phyloP scores from a whole-genome alignment of 306 rosid species.

The Dalbergia oliveri region DNA sequence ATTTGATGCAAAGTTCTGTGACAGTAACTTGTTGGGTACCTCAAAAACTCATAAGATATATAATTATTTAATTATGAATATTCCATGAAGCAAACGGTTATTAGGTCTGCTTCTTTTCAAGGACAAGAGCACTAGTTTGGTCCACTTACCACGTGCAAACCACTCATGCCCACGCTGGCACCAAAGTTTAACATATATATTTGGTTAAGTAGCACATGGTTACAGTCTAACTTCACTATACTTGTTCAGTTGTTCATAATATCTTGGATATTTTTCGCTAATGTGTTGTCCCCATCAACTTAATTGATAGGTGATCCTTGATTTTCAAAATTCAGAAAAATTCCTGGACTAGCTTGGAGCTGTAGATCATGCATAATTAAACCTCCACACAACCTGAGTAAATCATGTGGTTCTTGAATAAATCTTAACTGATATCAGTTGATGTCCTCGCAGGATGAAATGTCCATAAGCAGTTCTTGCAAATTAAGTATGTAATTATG shows the following conservation, averaged over 20 bases:
- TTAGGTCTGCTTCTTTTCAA: constrained; percentile 9
- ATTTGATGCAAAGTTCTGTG: background rate
- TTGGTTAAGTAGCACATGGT: constrained; percentile 26
- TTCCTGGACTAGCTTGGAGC: no score
- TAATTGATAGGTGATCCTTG: background rate
- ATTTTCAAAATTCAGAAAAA: constrained; percentile 16
- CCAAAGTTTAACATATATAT: background rate
- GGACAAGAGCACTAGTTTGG: constrained; percentile 42
- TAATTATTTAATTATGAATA: background rate
- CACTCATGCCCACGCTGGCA: constrained; percentile 12
- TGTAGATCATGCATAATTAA: background rate
- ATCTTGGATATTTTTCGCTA: constrained; percentile 21
- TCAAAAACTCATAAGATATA: background rate
- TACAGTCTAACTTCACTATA: constrained; percentile 20
- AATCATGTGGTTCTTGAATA: background rate
- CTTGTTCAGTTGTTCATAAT: background rate
- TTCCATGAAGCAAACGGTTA: background rate
- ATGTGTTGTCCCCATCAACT: constrained; percentile 4
- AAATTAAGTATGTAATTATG: no score
- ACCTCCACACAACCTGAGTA: no score
- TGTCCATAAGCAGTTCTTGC: no score
- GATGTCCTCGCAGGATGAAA: background rate
- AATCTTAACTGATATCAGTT: background rate
- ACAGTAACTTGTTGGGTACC: background rate
- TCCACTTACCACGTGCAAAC: constrained; percentile 56